phyloP scores from a whole-genome alignment of 345 rosid species.

The Rhodamnia argentea region DNA sequence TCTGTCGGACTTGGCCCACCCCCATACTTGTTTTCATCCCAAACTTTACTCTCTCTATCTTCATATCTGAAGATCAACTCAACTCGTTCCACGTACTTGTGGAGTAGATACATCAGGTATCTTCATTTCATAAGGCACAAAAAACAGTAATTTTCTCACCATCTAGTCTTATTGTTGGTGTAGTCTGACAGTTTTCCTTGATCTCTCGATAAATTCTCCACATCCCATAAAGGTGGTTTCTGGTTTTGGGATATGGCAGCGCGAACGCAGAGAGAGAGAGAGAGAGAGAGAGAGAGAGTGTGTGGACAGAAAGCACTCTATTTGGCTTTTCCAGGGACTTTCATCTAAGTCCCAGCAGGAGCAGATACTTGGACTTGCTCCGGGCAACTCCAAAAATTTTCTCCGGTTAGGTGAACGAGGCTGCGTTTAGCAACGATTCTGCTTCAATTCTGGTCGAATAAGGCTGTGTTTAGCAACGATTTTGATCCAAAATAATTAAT shows the following conservation, averaged over 20 bases:
- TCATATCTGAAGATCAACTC: background rate
- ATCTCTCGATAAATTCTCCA: background rate
- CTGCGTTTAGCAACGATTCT: too few relatives aligned
- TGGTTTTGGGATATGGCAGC: background rate
- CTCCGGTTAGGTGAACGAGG: too few relatives aligned
- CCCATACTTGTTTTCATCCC: background rate
- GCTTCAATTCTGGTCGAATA: too few relatives aligned
- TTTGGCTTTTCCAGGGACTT: too few relatives aligned
- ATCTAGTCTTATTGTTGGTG: background rate
- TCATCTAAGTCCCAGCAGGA: too few relatives aligned
- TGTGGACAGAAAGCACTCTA: too few relatives aligned
- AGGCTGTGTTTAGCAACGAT: too few relatives aligned
- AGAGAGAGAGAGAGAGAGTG: background rate
- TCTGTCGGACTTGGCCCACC: background rate
- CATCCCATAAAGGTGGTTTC: background rate
- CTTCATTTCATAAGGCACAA: background rate
- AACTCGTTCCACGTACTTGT: background rate
- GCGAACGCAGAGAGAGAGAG: background rate
- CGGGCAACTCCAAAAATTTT: too few relatives aligned
- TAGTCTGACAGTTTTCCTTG: background rate
- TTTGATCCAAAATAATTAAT: too few relatives aligned
- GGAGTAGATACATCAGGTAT: background rate
- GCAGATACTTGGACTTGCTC: too few relatives aligned
- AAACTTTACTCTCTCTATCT: background rate
- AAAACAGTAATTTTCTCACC: background rate